Conservation (phyloP, 352 stramenopile species). For the Phytophthora boehmeriae region DNA sequence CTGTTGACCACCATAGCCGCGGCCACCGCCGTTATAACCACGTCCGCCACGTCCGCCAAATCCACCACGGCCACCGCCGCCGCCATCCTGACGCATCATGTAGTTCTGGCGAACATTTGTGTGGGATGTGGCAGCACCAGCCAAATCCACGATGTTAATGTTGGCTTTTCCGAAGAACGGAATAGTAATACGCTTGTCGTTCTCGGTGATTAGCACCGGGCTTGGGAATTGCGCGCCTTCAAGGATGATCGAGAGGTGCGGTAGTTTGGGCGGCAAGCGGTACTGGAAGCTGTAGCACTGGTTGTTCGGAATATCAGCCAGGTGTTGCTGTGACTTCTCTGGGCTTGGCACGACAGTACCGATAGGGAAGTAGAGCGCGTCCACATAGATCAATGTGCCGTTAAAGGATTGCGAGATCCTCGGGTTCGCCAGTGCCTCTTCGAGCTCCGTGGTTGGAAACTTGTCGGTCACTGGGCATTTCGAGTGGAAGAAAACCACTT, state of each 20-base stretch:
- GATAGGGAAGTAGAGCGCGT: constrained; percentile 78
- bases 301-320: constrained; percentile 87
- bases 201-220: constrained; percentile 55
- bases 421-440: constrained; percentile 51
- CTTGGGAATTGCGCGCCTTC: constrained; percentile 49
- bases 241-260: constrained; percentile 65
- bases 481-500: constrained; percentile 85
- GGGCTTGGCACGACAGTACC: constrained; percentile 76
- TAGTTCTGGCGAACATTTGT: constrained; percentile 71
- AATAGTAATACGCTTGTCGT: constrained; percentile 74
- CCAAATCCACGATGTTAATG: constrained; percentile 87
- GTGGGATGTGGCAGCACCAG: constrained; percentile 46
- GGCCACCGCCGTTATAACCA: constrained; percentile 14
- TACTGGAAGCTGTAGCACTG: constrained; percentile 89
- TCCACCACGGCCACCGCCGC: constrained; percentile 38
- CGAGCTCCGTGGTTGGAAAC: constrained; percentile 45
- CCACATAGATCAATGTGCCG: constrained; percentile 74
- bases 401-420: constrained; percentile 67
- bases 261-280: constrained; percentile 50
- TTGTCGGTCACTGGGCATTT: constrained; percentile 58
- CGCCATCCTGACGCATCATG: constrained; percentile 42
- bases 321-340: constrained; percentile 69
- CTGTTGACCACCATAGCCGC: constrained; percentile 35
- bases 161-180: constrained; percentile 85
- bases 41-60: constrained; percentile 18